These are phyloP conservation scores for Wickerhamiella siamensis DNA, from an alignment of 805 yeast species.

Conservation along the genomic window DNA sequence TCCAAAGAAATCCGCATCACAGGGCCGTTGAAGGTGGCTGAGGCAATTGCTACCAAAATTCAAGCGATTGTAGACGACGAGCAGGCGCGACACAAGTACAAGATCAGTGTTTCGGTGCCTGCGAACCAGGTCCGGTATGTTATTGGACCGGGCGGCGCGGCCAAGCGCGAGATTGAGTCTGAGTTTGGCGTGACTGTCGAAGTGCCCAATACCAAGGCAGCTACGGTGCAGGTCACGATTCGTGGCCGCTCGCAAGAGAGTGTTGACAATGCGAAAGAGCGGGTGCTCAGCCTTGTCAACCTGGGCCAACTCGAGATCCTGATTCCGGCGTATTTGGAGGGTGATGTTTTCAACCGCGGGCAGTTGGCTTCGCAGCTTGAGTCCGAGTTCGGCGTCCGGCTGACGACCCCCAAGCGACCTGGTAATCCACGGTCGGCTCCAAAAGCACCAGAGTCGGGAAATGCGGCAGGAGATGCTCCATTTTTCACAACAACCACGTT, in stretches of 20 bases:
- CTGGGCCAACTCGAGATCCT: slow-evolving; percentile 40
- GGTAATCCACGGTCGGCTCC: slow-evolving; percentile 16
- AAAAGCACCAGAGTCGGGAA: slow-evolving; percentile 20
- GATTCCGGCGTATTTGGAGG: slow-evolving; percentile 45
- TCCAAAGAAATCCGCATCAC: slow-evolving; percentile 37
- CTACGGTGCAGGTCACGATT: slow-evolving; percentile 34
- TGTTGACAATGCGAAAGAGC: slow-evolving; percentile 46
- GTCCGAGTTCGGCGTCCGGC: slow-evolving; percentile 39
- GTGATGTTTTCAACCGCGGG: slow-evolving; percentile 54
- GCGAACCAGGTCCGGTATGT: slow-evolving; percentile 60
- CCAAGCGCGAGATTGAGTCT: slow-evolving; percentile 56
- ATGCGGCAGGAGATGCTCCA: slow-evolving; percentile 29
- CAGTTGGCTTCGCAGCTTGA: slow-evolving; percentile 42
- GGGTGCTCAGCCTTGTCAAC: slow-evolving; percentile 44
- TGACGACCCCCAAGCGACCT: slow-evolving; percentile 36
- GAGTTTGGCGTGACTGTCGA: slow-evolving; percentile 49
- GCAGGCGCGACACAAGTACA: slow-evolving; percentile 23
- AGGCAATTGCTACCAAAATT: slow-evolving; percentile 47
- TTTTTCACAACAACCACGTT: slow-evolving; percentile 26
- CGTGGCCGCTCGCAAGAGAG: slow-evolving; percentile 49
- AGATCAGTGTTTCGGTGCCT: slow-evolving; percentile 34
- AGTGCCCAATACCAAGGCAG: slow-evolving; percentile 42
- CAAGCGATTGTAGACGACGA: slow-evolving; percentile 42
- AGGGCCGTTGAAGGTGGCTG: slow-evolving; percentile 68
- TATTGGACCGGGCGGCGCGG: slow-evolving; percentile 69